Evolutionary conservation across 2,329 filamentous ascomycete species (phyloP).

Genomic region (Ophiostoma perfectum): DNA sequence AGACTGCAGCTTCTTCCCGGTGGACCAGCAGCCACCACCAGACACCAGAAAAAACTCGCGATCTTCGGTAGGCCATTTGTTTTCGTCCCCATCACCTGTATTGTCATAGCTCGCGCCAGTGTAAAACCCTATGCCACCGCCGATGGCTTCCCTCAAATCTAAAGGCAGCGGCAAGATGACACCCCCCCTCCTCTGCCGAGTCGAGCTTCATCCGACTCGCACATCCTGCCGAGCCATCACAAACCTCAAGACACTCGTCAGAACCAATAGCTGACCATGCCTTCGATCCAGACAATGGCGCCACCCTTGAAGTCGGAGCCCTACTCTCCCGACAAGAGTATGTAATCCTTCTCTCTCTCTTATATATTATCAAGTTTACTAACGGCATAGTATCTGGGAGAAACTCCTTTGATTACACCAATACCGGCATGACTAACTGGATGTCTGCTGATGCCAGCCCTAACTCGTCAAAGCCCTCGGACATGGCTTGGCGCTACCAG

Average conservation of each 20-base stretch:
- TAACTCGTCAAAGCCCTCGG: constrained; percentile 39
- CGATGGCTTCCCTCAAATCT: constrained; percentile 30
- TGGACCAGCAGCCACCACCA: constrained; percentile 65
- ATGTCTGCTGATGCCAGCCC: constrained; percentile 40
- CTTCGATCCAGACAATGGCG: constrained; percentile 43
- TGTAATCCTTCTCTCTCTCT: constrained; percentile 30
- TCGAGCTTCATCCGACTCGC: neutral
- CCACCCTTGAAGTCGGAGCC: constrained; percentile 41
- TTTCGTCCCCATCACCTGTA: neutral
- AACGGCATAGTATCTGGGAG: constrained; percentile 26
- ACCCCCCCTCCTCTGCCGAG: neutral
- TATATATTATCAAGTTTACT: neutral
- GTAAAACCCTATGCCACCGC: constrained; percentile 41
- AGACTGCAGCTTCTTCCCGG: constrained; percentile 86
- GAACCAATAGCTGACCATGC: constrained; percentile 40
- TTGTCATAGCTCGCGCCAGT: neutral
- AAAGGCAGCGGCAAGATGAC: constrained; percentile 33
- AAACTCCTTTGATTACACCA: constrained; percentile 34
- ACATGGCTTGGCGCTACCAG: constrained; percentile 45
- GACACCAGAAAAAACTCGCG: constrained; percentile 42
- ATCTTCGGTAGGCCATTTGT: constrained; percentile 33
- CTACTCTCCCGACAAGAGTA: constrained; percentile 42
- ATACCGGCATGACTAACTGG: constrained; percentile 42
- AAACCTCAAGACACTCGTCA: constrained; percentile 37
- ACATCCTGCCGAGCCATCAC: constrained; percentile 6